Conservation (phyloP, 768 basidiomycete species). For the Amanita subjunquillea region DNA sequence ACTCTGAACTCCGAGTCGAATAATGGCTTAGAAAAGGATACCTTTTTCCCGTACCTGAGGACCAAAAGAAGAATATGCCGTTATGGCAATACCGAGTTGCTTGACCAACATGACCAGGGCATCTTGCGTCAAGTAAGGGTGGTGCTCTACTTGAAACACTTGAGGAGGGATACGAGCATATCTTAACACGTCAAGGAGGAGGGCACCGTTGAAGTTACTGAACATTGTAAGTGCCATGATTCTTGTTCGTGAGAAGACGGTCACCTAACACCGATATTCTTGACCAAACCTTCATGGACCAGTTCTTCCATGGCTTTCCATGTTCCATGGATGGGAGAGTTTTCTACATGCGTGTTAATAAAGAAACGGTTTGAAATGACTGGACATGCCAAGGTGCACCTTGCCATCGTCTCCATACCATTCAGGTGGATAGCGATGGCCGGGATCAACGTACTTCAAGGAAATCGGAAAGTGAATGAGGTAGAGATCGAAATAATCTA, state of each 20-base stretch:
- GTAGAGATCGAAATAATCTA: conserved; percentile 78
- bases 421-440: conserved; percentile 69
- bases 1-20: conserved; percentile 22
- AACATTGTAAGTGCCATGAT: neutral
- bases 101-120: conserved; percentile 47
- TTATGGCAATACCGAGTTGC: conserved; percentile 46
- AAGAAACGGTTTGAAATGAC: neutral
- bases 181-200: conserved; percentile 67
- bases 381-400: conserved; percentile 46
- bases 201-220: conserved; percentile 66
- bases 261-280: conserved; percentile 74
- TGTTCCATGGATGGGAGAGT: conserved; percentile 70
- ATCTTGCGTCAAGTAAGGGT: conserved; percentile 61
- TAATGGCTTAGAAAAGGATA: conserved; percentile 10
- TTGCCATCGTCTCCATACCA: conserved; percentile 72
- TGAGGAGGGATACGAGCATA: conserved; percentile 70
- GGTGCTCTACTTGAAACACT: conserved; percentile 60
- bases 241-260: conserved; percentile 1
- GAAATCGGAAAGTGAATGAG: conserved; percentile 82
- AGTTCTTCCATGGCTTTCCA: conserved; percentile 79
- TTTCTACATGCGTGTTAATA: conserved; percentile 25
- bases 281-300: conserved; percentile 56
- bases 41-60: conserved; percentile 18
- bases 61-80: conserved; percentile 52
- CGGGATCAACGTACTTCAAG: conserved; percentile 70